A percentile compares a stretch with the other conserved stretches of the same genome.
Evolutionary conservation across 768 basidiomycete species (phyloP).

Genomic region (Boletus reticuloceps): DNA sequence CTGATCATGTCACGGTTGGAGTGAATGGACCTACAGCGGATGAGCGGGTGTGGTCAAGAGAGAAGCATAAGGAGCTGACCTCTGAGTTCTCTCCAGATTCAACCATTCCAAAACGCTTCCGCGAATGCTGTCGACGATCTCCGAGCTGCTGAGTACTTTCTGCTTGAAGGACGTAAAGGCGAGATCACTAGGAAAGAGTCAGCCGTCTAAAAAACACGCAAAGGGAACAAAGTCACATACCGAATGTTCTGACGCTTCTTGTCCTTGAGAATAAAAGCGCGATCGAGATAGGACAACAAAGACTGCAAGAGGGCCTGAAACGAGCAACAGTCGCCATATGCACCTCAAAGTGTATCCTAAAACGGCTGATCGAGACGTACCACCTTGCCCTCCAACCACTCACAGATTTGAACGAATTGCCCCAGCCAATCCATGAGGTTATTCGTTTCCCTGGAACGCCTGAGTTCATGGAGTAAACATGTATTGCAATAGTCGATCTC

Average conservation of each 20-base stretch:
- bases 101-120: slow-evolving; percentile 51
- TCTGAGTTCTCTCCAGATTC: slow-evolving; percentile 48
- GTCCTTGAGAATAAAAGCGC: slow-evolving; percentile 51
- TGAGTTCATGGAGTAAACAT: slow-evolving; percentile 40
- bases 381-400: slow-evolving; percentile 64
- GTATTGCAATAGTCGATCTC: slow-evolving; percentile 58
- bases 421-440: slow-evolving; percentile 53
- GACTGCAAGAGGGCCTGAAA: slow-evolving; percentile 56
- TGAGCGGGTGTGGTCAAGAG: neutral
- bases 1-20: slow-evolving; percentile 41
- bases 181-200: slow-evolving; percentile 41
- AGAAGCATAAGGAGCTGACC: slow-evolving; percentile 21
- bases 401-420: slow-evolving; percentile 52
- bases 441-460: neutral
- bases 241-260: slow-evolving; percentile 39
- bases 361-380: slow-evolving; percentile 39
- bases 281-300: slow-evolving; percentile 69
- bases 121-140: slow-evolving; percentile 44
- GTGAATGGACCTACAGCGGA: slow-evolving; percentile 35
- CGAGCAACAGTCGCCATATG: neutral
- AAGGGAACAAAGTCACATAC: slow-evolving; percentile 33
- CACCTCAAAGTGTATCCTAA: neutral
- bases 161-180: slow-evolving; percentile 53
- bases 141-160: slow-evolving; percentile 47
- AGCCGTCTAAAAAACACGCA: neutral